Conservation (phyloP, 2,329 filamentous ascomycete species). For the Penicillium psychrosexuale region DNA sequence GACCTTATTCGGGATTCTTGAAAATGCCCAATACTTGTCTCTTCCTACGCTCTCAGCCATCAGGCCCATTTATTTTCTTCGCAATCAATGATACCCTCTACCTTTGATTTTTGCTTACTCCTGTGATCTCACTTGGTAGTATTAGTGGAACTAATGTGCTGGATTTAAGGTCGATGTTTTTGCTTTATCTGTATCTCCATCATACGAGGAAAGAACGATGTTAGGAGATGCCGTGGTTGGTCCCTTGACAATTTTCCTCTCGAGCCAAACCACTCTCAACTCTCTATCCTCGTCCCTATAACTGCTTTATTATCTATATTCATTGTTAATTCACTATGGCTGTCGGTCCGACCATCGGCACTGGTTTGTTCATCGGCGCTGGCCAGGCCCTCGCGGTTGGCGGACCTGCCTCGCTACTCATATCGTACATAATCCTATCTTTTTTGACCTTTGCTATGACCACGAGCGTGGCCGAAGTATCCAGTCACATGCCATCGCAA, state of each 20-base stretch:
- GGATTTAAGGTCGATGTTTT: background rate
- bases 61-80: slow-evolving; percentile 3
- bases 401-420: slow-evolving; percentile 51
- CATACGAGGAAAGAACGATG: slow-evolving; percentile 14
- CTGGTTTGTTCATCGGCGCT: slow-evolving; percentile 55
- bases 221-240: background rate
- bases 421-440: slow-evolving; percentile 52
- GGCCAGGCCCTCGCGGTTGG: slow-evolving; percentile 53
- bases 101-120: slow-evolving; percentile 4
- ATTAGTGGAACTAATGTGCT: background rate
- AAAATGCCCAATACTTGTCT: background rate
- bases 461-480: slow-evolving; percentile 42
- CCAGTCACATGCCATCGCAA: slow-evolving; percentile 36
- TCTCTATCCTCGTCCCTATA: background rate
- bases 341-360: slow-evolving; percentile 56
- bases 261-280: background rate
- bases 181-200: background rate
- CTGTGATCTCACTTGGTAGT: background rate
- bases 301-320: slow-evolving; percentile 16
- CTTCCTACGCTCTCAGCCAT: background rate
- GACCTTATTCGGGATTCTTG: background rate
- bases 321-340: slow-evolving; percentile 44
- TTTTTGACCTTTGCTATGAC: slow-evolving; percentile 49
- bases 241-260: background rate
- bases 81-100: slow-evolving; percentile 23